Percentiles rank a stretch among this genome's conserved stretches.
Evolutionary conservation across 2,329 filamentous ascomycete genomes (phyloP).

Genomic region (Penicillium sp.): DNA sequence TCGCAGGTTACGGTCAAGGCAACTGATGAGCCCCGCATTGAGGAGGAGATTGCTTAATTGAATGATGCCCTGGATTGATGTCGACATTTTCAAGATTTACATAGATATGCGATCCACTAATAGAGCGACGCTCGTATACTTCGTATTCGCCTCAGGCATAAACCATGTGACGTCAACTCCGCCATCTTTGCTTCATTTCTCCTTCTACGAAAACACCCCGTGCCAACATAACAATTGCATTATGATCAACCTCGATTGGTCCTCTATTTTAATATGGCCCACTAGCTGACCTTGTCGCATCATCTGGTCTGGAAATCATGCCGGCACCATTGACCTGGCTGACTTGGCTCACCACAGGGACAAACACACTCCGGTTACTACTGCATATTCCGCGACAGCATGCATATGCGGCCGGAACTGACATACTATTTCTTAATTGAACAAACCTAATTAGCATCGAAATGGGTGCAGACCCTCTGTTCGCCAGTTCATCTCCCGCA

Average conservation of each 20-base stretch:
- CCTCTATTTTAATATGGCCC: too few species aligned
- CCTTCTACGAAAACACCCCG: neutral
- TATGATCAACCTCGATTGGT: neutral
- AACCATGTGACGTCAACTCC: constrained; percentile 5
- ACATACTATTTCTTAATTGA: neutral
- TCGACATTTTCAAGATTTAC: neutral
- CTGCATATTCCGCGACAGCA: neutral
- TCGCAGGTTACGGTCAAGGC: constrained; percentile 16
- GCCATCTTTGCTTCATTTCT: neutral
- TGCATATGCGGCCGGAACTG: neutral
- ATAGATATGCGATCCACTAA: neutral
- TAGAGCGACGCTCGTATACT: neutral
- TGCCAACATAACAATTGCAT: neutral
- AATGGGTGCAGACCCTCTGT: neutral
- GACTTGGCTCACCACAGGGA: neutral
- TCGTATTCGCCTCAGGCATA: constrained; percentile 4
- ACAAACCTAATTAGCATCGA: neutral
- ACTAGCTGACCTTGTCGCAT: neutral
- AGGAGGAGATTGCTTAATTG: constrained; percentile 15
- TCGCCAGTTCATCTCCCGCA: constrained; percentile 1
- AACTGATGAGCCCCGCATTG: constrained; percentile 11
- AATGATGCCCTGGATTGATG: neutral
- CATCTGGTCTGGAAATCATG: neutral
- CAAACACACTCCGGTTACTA: neutral
- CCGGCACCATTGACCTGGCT: neutral